Conservation (phyloP, 257 asterid genomes). For the Lantana camara region DNA sequence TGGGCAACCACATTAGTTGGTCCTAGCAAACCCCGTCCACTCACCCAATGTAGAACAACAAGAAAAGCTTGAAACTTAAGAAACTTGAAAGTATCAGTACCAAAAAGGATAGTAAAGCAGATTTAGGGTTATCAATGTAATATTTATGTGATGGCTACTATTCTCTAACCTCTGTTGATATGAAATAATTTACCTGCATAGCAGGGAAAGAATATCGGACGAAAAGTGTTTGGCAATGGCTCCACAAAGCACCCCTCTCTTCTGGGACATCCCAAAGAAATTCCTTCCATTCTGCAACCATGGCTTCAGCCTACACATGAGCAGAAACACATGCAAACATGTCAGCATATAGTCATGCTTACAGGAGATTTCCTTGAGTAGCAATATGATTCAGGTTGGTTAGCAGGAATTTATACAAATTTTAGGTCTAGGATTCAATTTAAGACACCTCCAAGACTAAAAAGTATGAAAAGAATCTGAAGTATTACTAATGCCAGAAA, state of each 20-base stretch:
- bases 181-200: constrained; percentile 59
- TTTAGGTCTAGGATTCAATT: not conserved
- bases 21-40: constrained; percentile 17
- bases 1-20: constrained; percentile 21
- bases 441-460: constrained; percentile 12
- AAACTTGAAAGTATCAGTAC: constrained; percentile 19
- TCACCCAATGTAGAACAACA: constrained; percentile 8
- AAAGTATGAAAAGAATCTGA: constrained; percentile 1
- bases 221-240: constrained; percentile 96
- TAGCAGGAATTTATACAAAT: constrained; percentile 1
- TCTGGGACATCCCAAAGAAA: constrained; percentile 98
- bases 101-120: constrained; percentile 15
- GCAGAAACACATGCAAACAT: constrained; percentile 34
- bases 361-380: not conserved
- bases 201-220: constrained; percentile 85
- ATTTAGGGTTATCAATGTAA: constrained; percentile 7
- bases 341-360: constrained; percentile 9
- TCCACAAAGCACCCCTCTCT: constrained; percentile 97
- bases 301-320: constrained; percentile 88
- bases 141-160: constrained; percentile 17
- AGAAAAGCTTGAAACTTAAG: not conserved
- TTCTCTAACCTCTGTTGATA: constrained; percentile 22
- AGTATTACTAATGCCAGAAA: constrained; percentile 18
- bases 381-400: constrained; percentile 4
- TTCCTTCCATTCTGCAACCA: constrained; percentile 98